These are phyloP conservation scores for Quercus cerris DNA, from an alignment of 306 rosid genomes.

Conservation along the genomic window DNA sequence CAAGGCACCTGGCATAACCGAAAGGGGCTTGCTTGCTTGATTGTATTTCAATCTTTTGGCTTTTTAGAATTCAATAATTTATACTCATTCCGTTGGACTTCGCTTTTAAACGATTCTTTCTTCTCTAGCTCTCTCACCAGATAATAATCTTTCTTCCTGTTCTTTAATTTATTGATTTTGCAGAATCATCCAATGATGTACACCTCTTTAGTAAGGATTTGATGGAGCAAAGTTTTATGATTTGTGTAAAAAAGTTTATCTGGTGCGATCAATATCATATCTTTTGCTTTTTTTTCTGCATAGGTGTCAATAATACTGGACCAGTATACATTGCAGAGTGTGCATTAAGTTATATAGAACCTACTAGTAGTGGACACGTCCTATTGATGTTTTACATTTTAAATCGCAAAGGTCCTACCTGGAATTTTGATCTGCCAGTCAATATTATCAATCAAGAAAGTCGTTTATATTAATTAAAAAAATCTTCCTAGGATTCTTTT, in stretches of 20 bases:
- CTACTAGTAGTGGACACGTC: not conserved
- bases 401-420: not conserved
- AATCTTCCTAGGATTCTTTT: not conserved
- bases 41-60: not conserved
- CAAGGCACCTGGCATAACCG: constrained; percentile 10
- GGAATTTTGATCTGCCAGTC: not conserved
- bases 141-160: too few species aligned
- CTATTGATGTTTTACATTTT: not conserved
- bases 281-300: too few species aligned
- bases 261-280: too few species aligned
- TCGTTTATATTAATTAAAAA: not conserved
- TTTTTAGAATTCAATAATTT: not conserved
- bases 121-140: too few species aligned
- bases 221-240: not conserved
- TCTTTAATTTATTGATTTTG: not conserved
- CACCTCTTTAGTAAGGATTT: not conserved
- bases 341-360: not conserved
- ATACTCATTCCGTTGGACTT: not conserved
- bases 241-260: not conserved
- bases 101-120: too few species aligned
- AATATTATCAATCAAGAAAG: not conserved
- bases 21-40: not conserved
- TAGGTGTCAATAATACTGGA: not conserved
- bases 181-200: not conserved
- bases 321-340: not conserved